Percentiles rank a stretch among this genome's conserved stretches.
phyloP scores from a whole-genome alignment of 495 filamentous ascomycete species.

The Trichoderma orchidacearum region DNA sequence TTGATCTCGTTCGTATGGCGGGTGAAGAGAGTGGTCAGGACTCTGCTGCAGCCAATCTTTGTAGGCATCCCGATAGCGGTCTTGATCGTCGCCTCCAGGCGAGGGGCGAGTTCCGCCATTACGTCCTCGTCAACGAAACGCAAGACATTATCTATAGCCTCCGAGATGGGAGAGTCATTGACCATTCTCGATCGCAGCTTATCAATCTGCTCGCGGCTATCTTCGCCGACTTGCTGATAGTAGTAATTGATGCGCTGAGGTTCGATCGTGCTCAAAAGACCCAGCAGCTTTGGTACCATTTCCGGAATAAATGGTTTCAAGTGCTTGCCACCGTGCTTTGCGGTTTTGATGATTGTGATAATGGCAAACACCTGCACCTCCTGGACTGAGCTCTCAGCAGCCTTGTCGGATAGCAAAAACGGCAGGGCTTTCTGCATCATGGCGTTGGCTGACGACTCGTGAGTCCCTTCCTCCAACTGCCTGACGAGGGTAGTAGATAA shows the following conservation, averaged over 20 bases:
- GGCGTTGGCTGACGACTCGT: conserved; percentile 51
- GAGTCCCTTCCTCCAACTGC: conserved; percentile 67
- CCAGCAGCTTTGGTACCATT: conserved; percentile 68
- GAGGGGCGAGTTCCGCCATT: conserved; percentile 58
- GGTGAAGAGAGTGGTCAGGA: conserved; percentile 78
- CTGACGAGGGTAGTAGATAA: conserved; percentile 73
- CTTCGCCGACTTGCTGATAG: conserved; percentile 78
- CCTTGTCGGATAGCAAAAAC: conserved; percentile 79
- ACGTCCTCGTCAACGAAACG: conserved; percentile 67
- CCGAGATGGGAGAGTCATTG: conserved; percentile 78
- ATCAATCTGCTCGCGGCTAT: conserved; percentile 76
- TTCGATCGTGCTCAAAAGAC: conserved; percentile 73
- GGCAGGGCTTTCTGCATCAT: conserved; percentile 79
- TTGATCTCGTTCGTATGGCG: conserved; percentile 58
- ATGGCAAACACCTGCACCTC: conserved; percentile 69
- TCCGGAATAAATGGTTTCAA: conserved; percentile 68
- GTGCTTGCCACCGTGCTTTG: conserved; percentile 66
- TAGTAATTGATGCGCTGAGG: conserved; percentile 79
- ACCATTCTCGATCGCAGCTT: conserved; percentile 67
- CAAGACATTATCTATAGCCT: conserved; percentile 81
- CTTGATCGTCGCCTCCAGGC: conserved; percentile 65
- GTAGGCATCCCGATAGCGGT: conserved; percentile 79
- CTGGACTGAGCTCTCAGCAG: conserved; percentile 71
- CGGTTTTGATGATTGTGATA: conserved; percentile 68
- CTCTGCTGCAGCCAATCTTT: conserved; percentile 77